Evolutionary conservation across 306 rosid genomes (phyloP), one percentile per base, ranked within the genome.

Genomic region (Hylodesmum podocarpum): DNA sequence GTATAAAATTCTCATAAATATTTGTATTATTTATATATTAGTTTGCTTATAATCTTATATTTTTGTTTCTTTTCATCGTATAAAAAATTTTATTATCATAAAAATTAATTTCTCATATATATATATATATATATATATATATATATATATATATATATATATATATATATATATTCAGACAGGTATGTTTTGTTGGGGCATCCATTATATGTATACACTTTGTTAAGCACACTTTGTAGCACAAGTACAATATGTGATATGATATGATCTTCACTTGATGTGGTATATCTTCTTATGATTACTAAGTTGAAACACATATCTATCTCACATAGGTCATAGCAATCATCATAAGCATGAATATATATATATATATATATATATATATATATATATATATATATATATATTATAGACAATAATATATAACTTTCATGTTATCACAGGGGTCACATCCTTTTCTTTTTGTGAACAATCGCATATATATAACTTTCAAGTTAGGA

Each of bases 211-310:
- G 79, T 66, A 75, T 34, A 21, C 70, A 66, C 73, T 21, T 57
- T 57, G 28, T 78, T 69, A 78, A 68, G 61, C 74, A 59, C 19
- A 0, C 29, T 29, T 39, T 24, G 68, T 57, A 55, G 18, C 55
- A 63, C 24, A 34, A 75, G 63, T 62, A 44, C 78, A 57, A 39
- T n/a, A n/a, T n/a, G n/a, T n/a, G n/a, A n/a, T n/a, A 43, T 79
- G 67, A 72, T 72, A 64, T 44, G 49, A 64, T 63, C 51, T 50
- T n/a, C 62, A 43, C 15, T 44, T 8, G 24, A 41, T 70, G 41
- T 12, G 15, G 33, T 39, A 27, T 31, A 25, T n/a, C n/a, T n/a
- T n/a, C n/a, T n/a, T n/a, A n/a, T 62, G 15, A 51, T 66, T n/a
- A 50, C 43, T 64, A 9, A 39, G 59, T 58, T 57, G 22, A 40